Percentiles rank a stretch among this genome's conserved stretches.
These are phyloP conservation scores for Nothomitra cinnamomea DNA, from an alignment of 2,329 filamentous ascomycete species.

Conservation along the genomic window DNA sequence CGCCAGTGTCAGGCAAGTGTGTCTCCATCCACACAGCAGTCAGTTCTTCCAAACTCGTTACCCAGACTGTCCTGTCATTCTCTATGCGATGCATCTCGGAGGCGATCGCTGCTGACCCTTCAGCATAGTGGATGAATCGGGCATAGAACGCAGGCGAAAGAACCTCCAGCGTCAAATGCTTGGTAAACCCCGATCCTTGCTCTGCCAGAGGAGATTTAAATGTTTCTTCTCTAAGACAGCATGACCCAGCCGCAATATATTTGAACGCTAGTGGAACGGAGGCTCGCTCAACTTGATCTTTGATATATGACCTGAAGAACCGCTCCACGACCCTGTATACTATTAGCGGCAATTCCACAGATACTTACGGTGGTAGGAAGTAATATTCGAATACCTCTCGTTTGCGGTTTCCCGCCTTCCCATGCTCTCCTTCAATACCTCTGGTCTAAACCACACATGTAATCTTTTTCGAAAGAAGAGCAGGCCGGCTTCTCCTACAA, in stretches of 20 bases:
- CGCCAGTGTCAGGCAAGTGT: no score
- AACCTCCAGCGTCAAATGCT: slow-evolving; percentile 37
- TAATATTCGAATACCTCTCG: slow-evolving; percentile 23
- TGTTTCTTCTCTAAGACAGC: slow-evolving; percentile 21
- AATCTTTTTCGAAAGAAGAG: slow-evolving; percentile 41
- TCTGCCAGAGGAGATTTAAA: slow-evolving; percentile 21
- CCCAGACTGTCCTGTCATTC: no score
- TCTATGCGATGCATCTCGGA: slow-evolving; percentile 30
- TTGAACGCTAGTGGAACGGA: slow-evolving; percentile 29
- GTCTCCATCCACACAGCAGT: no score
- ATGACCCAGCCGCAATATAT: slow-evolving; percentile 36
- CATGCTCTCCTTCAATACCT: slow-evolving; percentile 40
- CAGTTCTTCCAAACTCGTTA: no score
- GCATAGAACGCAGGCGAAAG: slow-evolving; percentile 51
- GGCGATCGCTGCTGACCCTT: slow-evolving; percentile 44
- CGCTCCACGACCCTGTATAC: slow-evolving; percentile 18
- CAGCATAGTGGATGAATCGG: slow-evolving; percentile 44
- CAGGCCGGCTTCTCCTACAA: slow-evolving; percentile 39
- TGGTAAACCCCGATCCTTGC: slow-evolving; percentile 9
- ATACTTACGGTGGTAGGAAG: neutral
- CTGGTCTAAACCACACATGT: slow-evolving; percentile 47
- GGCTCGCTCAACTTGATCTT: slow-evolving; percentile 31
- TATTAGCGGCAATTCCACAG: slow-evolving; percentile 3
- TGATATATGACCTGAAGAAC: slow-evolving; percentile 20
- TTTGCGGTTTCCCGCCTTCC: slow-evolving; percentile 32